Evolutionary conservation across 192 early-diverging fungal genomes (phyloP).

Genomic region (Gonapodya prolifera): DNA sequence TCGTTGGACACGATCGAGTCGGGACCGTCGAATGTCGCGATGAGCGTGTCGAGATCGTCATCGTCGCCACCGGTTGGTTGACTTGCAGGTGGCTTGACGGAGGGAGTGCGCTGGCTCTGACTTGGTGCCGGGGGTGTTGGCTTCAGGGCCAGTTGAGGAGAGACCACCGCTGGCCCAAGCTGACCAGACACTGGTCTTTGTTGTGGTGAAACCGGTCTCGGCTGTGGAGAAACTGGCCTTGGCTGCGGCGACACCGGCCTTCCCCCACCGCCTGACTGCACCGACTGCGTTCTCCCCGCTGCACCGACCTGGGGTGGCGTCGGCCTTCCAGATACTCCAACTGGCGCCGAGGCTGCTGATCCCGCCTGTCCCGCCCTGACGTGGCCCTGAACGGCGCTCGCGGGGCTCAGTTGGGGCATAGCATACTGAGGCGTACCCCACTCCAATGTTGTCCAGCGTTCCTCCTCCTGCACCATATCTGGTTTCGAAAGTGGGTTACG

Average conservation of each 20-base stretch:
- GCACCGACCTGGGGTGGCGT: neutral
- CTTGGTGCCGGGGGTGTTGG: slow-evolving; percentile 10
- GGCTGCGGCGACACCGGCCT: neutral
- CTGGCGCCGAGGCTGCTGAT: neutral
- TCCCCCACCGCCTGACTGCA: neutral
- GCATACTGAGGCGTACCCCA: neutral
- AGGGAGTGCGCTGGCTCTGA: neutral
- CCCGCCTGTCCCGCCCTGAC: neutral
- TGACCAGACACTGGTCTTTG: neutral
- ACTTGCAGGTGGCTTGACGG: neutral
- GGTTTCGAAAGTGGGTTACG: slow-evolving; percentile 40
- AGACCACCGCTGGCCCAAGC: neutral
- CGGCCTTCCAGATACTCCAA: neutral
- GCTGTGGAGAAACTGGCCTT: neutral
- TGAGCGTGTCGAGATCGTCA: neutral
- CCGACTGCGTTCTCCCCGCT: neutral
- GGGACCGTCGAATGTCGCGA: slow-evolving; percentile 17
- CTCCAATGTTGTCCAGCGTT: slow-evolving; percentile 54
- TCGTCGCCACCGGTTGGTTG: neutral
- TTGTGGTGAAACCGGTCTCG: too few relatives aligned
- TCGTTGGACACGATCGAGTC: slow-evolving; percentile 58
- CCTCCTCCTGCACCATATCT: slow-evolving; percentile 43
- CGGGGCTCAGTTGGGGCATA: neutral
- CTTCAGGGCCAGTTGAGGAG: slow-evolving; percentile 17
- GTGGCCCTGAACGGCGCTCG: neutral